Evolutionary conservation across 2,329 filamentous ascomycete species (phyloP).

Genomic region (Aspergillus felis): DNA sequence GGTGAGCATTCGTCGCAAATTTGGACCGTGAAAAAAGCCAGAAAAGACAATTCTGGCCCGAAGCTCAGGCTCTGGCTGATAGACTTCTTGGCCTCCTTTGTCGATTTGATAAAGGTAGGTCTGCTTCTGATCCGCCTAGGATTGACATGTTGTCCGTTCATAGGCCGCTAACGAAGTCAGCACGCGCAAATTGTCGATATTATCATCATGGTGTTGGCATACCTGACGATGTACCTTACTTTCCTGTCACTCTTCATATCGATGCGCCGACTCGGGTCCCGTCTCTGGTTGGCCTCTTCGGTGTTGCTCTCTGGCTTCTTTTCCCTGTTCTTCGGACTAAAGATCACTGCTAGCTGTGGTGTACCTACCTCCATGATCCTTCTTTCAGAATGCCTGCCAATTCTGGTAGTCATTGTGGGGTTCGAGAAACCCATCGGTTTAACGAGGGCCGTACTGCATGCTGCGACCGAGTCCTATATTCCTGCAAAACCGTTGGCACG

Average conservation of each 20-base stretch:
- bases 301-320: conserved; percentile 90
- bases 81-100: conserved; percentile 82
- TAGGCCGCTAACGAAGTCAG: conserved; percentile 49
- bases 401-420: conserved; percentile 95
- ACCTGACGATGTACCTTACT: conserved; percentile 95
- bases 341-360: conserved; percentile 87
- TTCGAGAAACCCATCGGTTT: conserved; percentile 98
- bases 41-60: conserved; percentile 67
- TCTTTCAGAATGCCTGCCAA: conserved; percentile 90
- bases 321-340: conserved; percentile 88
- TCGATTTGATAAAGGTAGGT: conserved; percentile 62
- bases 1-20: no score
- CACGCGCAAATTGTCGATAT: conserved; percentile 97
- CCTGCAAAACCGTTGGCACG: no score
- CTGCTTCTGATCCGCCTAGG: not conserved
- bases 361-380: conserved; percentile 91
- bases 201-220: conserved; percentile 93
- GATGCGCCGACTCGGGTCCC: conserved; percentile 93
- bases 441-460: conserved; percentile 87
- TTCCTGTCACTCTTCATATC: conserved; percentile 98
- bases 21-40: conserved; percentile 62
- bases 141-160: no score
- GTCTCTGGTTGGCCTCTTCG: conserved; percentile 91
- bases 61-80: conserved; percentile 67
- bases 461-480: conserved; percentile 46